phyloP scores from a whole-genome alignment of 2,329 filamentous ascomycete species.

The Amauroascus niger region DNA sequence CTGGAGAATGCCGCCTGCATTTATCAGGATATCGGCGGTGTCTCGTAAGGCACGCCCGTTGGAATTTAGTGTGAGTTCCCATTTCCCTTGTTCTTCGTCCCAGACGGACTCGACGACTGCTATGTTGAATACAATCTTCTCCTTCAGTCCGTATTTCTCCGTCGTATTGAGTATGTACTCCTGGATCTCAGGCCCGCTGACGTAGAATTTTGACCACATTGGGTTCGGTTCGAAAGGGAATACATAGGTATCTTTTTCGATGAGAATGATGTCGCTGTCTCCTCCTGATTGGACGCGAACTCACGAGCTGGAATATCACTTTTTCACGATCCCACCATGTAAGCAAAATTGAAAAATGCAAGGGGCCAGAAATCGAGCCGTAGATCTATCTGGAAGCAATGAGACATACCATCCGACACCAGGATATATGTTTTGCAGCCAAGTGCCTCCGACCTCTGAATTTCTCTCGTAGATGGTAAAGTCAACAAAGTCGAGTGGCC shows the following conservation, averaged over 20 bases:
- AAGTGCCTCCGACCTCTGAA: constrained; percentile 50
- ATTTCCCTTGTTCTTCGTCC: constrained; percentile 36
- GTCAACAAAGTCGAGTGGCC: constrained; percentile 49
- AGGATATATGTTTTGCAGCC: constrained; percentile 35
- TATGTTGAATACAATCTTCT: constrained; percentile 46
- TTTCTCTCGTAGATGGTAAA: constrained; percentile 62
- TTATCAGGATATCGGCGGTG: constrained; percentile 29
- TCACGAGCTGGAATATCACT: constrained; percentile 62
- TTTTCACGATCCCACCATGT: constrained; percentile 43
- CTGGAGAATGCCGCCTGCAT: constrained; percentile 27
- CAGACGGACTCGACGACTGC: constrained; percentile 50
- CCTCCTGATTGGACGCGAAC: constrained; percentile 49
- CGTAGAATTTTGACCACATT: constrained; percentile 37
- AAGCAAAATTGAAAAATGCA: not conserved
- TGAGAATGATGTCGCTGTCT: constrained; percentile 44
- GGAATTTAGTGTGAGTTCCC: constrained; percentile 29
- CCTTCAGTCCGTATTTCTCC: constrained; percentile 54
- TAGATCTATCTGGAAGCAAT: constrained; percentile 17
- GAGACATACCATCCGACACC: constrained; percentile 41
- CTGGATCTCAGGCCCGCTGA: constrained; percentile 56
- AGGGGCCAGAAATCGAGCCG: not conserved
- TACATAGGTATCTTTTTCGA: constrained; percentile 43
- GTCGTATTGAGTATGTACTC: constrained; percentile 57
- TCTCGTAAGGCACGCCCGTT: constrained; percentile 19
- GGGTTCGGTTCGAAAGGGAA: constrained; percentile 37